Evolutionary conservation across 1,284 basidiomycete genomes (phyloP), one percentile per base, ranked within the genome.

Genomic region (Mycosarcoma mackinlayi): DNA sequence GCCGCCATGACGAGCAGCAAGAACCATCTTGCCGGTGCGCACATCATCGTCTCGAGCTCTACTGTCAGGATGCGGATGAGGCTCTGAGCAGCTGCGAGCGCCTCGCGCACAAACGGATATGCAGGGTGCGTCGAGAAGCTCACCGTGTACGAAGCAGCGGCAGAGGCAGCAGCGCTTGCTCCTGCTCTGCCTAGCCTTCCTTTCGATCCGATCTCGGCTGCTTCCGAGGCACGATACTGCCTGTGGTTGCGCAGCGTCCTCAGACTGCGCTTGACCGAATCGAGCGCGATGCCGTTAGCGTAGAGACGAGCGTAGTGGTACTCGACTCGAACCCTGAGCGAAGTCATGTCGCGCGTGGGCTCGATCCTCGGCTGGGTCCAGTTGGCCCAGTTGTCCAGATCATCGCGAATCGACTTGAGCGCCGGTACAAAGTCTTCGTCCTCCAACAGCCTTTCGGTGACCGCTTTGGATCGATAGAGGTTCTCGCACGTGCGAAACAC

Each of bases 301-400:
- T 69, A 69, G 16, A 75, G 62, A 10, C 73, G 54, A 7, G 73
- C 64, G 28, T 71, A 72, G 47, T 75, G 73, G 27, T 75, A 75
- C 49, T 75, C 69, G 45, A 75, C 54, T 16, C 73, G 61, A 6
- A 75, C 40, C 10, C 67, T 48, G 7, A 72, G 51, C 48, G 73
- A 68, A 3, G 64, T 65, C 73, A 75, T 75, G 35, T 73, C 65
- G 25, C 71, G 52, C 1, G 66, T 68, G 0, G 70, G 65, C 24
- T 73, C 70, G 21, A 68, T 73, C 11, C 65, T 16, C 8, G 71
- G 71, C 24, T 73, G 62, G 5, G 65, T 68, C 71, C 71, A 73
- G 27, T 70, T 65, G 25, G 61, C 71, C 71, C 71, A 73, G 35
- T 65, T 59, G 59, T 73, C 71, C 19, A 73, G 50, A 44, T 73